Percentiles rank a stretch among this genome's conserved stretches.
Evolutionary conservation across 306 rosid genomes (phyloP).

Genomic region (Dalbergia oliveri): DNA sequence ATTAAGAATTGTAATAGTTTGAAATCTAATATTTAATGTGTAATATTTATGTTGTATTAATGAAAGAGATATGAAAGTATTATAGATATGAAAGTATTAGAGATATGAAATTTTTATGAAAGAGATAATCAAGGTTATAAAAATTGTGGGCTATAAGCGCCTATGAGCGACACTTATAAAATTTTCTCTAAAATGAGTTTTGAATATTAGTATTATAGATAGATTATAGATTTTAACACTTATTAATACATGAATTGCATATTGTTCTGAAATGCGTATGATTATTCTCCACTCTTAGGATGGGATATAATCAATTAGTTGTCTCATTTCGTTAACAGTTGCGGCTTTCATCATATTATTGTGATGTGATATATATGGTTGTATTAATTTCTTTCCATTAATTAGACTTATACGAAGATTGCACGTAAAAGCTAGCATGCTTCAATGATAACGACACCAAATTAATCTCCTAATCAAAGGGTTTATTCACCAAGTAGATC

Average conservation of each 20-base stretch:
- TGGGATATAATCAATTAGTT: background rate
- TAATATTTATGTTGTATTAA: too few species aligned
- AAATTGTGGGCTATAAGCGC: too few species aligned
- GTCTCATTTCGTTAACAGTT: background rate
- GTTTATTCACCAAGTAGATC: constrained; percentile 13
- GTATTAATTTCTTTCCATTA: background rate
- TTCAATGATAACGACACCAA: background rate
- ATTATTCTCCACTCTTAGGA: background rate
- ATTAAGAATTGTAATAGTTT: too few species aligned
- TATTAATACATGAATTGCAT: background rate
- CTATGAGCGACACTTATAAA: too few species aligned
- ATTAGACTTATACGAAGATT: background rate
- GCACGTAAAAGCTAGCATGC: background rate
- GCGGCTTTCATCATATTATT: background rate
- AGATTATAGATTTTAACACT: background rate
- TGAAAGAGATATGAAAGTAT: too few species aligned
- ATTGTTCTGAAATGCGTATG: background rate
- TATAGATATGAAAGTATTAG: too few species aligned
- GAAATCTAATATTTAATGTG: too few species aligned
- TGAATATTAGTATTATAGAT: too few species aligned
- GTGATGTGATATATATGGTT: too few species aligned
- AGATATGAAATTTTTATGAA: too few species aligned
- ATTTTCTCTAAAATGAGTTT: too few species aligned
- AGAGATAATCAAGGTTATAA: too few species aligned
- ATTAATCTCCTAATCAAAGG: background rate